A percentile compares a stretch with the other conserved stretches of the same genome.
phyloP scores from a whole-genome alignment of 2,329 filamentous ascomycete genomes.

The Colletotrichum liriopes region DNA sequence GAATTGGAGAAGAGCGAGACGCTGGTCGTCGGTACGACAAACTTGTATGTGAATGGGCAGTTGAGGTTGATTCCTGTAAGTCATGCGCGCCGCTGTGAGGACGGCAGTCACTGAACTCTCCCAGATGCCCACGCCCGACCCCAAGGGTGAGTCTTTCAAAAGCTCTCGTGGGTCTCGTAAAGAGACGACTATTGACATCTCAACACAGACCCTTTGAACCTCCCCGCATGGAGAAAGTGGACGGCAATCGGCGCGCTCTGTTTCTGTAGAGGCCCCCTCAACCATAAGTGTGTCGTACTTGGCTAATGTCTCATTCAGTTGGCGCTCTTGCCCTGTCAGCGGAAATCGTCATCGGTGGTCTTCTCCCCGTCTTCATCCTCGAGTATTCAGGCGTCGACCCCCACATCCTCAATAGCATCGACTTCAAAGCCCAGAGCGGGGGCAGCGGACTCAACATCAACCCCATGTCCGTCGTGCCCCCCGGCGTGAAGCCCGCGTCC shows the following conservation, averaged over 20 bases:
- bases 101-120: background rate
- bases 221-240: conserved; percentile 51
- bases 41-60: conserved; percentile 44
- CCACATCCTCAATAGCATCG: conserved; percentile 45
- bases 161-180: background rate
- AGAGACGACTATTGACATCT: conserved; percentile 14
- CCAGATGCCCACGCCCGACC: conserved; percentile 50
- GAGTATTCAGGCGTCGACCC: conserved; percentile 53
- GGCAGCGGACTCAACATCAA: conserved; percentile 48
- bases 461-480: conserved; percentile 42
- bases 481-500: conserved; percentile 48
- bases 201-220: conserved; percentile 50
- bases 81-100: background rate
- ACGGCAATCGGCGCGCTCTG: conserved; percentile 48
- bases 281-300: background rate
- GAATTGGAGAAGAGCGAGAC: conserved; percentile 31
- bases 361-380: conserved; percentile 53
- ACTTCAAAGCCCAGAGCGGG: conserved; percentile 44
- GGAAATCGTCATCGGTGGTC: conserved; percentile 47
- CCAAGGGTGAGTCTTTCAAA: conserved; percentile 46
- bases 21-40: conserved; percentile 46
- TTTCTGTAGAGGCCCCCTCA: conserved; percentile 46
- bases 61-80: conserved; percentile 45
- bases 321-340: conserved; percentile 49
- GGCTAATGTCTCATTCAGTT: conserved; percentile 40